Evolutionary conservation across 345 rosid genomes (phyloP).

Genomic region (Melastoma malabathricum): DNA sequence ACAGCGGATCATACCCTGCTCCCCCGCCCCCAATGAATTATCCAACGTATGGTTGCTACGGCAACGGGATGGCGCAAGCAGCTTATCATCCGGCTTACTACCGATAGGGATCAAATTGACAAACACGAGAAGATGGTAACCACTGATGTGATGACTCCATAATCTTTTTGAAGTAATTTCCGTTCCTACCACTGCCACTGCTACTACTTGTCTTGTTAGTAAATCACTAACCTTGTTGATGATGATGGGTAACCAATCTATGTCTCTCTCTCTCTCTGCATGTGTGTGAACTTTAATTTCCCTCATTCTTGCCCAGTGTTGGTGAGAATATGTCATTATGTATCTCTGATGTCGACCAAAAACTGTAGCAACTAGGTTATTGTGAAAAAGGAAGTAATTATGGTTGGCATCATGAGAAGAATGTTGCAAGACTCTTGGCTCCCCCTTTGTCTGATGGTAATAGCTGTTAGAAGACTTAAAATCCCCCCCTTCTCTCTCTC

Average conservation of each 20-base stretch:
- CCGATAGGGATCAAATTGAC: constrained; percentile 41
- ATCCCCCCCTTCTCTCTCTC: neutral
- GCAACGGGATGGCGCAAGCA: constrained; percentile 36
- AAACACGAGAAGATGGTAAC: constrained; percentile 44
- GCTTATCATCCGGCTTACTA: constrained; percentile 79
- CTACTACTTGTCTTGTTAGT: constrained; percentile 19
- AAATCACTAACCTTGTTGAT: constrained; percentile 66
- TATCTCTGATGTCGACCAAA: constrained; percentile 46
- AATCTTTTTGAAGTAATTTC: constrained; percentile 15
- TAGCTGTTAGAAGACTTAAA: constrained; percentile 4
- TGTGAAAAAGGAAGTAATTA: constrained; percentile 26
- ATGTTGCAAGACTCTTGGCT: constrained; percentile 11
- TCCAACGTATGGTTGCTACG: constrained; percentile 45
- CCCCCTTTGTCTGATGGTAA: constrained; percentile 2
- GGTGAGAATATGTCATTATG: constrained; percentile 28
- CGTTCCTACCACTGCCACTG: neutral
- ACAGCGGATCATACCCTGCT: constrained; percentile 34
- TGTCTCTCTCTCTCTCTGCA: constrained; percentile 11
- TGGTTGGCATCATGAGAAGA: constrained; percentile 19
- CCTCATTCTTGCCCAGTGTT: constrained; percentile 20
- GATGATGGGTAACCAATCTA: constrained; percentile 18
- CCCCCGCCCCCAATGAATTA: constrained; percentile 46
- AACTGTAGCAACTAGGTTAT: constrained; percentile 39
- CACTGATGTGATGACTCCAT: constrained; percentile 48
- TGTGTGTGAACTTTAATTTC: constrained; percentile 42